phyloP scores from a whole-genome alignment of 2,329 filamentous ascomycete genomes.

The Cryphonectria naterciae region DNA sequence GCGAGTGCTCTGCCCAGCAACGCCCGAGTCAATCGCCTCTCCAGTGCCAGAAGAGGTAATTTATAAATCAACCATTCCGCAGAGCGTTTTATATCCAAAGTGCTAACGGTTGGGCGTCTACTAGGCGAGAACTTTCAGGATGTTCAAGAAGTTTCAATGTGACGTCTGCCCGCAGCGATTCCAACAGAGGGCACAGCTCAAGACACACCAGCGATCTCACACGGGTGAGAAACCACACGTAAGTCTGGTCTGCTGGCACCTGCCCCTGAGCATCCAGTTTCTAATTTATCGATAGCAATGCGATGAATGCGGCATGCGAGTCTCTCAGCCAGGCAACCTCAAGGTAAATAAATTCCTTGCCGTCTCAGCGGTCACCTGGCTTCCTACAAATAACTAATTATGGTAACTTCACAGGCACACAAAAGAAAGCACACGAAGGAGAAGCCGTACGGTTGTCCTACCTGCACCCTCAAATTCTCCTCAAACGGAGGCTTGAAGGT shows the following conservation, averaged over 20 bases:
- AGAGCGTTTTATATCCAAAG: background rate
- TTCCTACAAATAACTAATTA: background rate
- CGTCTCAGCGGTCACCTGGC: background rate
- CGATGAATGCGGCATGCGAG: slow-evolving; percentile 70
- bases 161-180: slow-evolving; percentile 76
- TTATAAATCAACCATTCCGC: background rate
- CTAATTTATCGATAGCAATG: slow-evolving; percentile 30
- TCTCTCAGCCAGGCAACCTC: slow-evolving; percentile 89
- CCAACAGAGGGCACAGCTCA: slow-evolving; percentile 88
- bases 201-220: slow-evolving; percentile 86
- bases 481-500: slow-evolving; percentile 85
- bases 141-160: slow-evolving; percentile 72
- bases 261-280: background rate
- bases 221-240: slow-evolving; percentile 91
- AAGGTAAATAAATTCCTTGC: slow-evolving; percentile 63
- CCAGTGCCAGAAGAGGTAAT: slow-evolving; percentile 20
- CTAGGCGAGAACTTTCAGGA: slow-evolving; percentile 27
- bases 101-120: background rate
- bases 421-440: slow-evolving; percentile 86
- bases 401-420: slow-evolving; percentile 65
- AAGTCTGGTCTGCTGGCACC: slow-evolving; percentile 43
- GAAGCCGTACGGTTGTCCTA: slow-evolving; percentile 78
- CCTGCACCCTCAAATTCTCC: slow-evolving; percentile 81
- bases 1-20: background rate
- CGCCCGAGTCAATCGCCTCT: slow-evolving; percentile 12